These are phyloP conservation scores for Tinospora cordifolia DNA, from an alignment of 164 flowering plant genomes.

Conservation along the genomic window DNA sequence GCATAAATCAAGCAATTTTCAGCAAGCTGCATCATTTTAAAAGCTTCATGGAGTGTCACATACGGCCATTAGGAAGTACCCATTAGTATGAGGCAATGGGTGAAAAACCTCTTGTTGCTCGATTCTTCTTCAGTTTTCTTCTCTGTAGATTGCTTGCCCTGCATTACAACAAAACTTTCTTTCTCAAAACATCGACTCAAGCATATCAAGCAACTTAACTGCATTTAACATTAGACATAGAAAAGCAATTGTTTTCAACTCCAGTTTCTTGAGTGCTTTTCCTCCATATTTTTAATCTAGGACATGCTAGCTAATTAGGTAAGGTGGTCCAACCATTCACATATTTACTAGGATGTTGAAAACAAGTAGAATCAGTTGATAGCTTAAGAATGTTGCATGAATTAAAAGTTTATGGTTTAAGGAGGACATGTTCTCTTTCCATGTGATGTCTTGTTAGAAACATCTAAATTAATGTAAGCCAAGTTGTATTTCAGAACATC, in stretches of 20 bases:
- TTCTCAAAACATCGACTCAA: neutral
- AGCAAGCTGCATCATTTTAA: neutral
- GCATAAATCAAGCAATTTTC: neutral
- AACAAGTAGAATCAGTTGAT: too few species aligned
- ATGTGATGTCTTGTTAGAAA: too few species aligned
- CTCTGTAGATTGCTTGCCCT: conserved; percentile 61
- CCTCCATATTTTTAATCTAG: neutral
- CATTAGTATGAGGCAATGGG: conserved; percentile 18
- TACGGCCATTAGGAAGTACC: neutral
- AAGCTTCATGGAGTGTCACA: neutral
- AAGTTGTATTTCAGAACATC: too few species aligned
- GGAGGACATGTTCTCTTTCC: too few species aligned
- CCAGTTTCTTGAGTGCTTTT: neutral
- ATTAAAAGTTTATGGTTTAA: too few species aligned
- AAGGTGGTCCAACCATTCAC: too few species aligned
- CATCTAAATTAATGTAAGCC: too few species aligned
- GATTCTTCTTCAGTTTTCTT: conserved; percentile 61
- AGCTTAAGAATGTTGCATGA: too few species aligned
- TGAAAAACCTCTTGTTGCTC: conserved; percentile 9
- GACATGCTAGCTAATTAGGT: neutral
- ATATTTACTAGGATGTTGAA: too few species aligned
- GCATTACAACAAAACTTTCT: conserved; percentile 13
- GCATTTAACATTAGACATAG: neutral
- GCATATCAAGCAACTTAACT: neutral
- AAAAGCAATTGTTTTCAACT: neutral